Percentiles rank a stretch among this genome's conserved stretches.
phyloP scores from a whole-genome alignment of 768 basidiomycete genomes.

The Lactifluus echinatus region DNA sequence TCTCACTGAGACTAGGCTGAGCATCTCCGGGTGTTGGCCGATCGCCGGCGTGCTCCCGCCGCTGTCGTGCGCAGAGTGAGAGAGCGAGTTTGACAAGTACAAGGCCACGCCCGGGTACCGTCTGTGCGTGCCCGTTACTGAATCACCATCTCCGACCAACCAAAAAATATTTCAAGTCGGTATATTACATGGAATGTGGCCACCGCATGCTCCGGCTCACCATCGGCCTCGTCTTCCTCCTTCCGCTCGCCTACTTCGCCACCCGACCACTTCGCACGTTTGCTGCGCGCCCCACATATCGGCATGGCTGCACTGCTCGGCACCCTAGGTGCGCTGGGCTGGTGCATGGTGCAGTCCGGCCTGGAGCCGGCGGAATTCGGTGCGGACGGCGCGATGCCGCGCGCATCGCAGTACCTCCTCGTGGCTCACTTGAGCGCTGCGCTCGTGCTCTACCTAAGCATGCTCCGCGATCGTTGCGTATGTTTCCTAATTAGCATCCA shows the following conservation, averaged over 20 bases:
- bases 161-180: constrained; percentile 69
- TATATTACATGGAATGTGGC: constrained; percentile 98
- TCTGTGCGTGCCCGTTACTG: constrained; percentile 54
- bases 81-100: constrained; percentile 87
- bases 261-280: constrained; percentile 56
- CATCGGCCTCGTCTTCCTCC: constrained; percentile 74
- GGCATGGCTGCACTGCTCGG: constrained; percentile 79
- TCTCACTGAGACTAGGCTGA: constrained; percentile 92
- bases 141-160: not conserved
- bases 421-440: constrained; percentile 93
- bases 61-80: constrained; percentile 67
- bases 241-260: constrained; percentile 77
- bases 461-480: constrained; percentile 75
- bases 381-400: constrained; percentile 77
- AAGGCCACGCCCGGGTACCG: constrained; percentile 92
- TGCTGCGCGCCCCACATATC: constrained; percentile 54
- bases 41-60: constrained; percentile 87
- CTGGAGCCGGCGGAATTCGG: constrained; percentile 75
- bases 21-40: constrained; percentile 97
- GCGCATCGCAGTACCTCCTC: constrained; percentile 94
- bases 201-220: constrained; percentile 90
- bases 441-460: constrained; percentile 85
- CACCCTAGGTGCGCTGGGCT: constrained; percentile 85
- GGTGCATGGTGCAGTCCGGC: constrained; percentile 99
- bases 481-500: too few relatives aligned